Conservation (phyloP, 2,329 filamentous ascomycete genomes). For the Fusarium nygamai region DNA sequence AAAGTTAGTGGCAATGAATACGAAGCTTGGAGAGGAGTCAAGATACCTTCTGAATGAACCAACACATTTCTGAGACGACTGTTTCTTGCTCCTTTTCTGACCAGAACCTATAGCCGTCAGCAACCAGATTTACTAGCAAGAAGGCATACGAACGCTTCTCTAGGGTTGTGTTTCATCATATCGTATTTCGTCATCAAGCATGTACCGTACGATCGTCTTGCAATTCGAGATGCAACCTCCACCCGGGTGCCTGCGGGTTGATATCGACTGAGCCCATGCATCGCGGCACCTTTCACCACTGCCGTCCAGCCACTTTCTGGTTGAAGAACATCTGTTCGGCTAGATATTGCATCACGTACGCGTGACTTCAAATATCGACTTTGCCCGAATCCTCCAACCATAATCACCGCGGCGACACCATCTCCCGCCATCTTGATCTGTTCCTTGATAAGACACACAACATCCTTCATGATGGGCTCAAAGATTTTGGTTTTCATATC, state of each 20-base stretch:
- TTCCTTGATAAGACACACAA: conserved; percentile 55
- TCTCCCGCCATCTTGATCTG: conserved; percentile 50
- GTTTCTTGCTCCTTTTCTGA: conserved; percentile 51
- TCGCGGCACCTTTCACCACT: conserved; percentile 62
- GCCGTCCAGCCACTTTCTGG: conserved; percentile 61
- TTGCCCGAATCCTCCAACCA: conserved; percentile 61
- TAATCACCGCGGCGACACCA: conserved; percentile 52
- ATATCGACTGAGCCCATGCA: conserved; percentile 50
- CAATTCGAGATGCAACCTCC: conserved; percentile 49
- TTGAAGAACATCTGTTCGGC: conserved; percentile 55
- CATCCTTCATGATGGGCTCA: conserved; percentile 54
- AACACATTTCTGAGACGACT: conserved; percentile 52
- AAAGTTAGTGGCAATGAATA: not conserved
- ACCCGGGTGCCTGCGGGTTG: conserved; percentile 44
- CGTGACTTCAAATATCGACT: conserved; percentile 56
- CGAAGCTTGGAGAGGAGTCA: not conserved
- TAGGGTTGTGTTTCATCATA: conserved; percentile 49
- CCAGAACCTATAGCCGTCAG: conserved; percentile 48
- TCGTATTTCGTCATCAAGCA: conserved; percentile 50
- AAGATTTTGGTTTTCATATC: conserved; percentile 70
- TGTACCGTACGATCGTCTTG: conserved; percentile 51
- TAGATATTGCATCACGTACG: conserved; percentile 49
- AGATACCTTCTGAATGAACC: conserved; percentile 52
- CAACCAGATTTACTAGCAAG: not conserved
- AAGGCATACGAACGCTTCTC: conserved; percentile 47